phyloP scores from a whole-genome alignment of 495 filamentous ascomycete species.

The Aspergillus hancockii region DNA sequence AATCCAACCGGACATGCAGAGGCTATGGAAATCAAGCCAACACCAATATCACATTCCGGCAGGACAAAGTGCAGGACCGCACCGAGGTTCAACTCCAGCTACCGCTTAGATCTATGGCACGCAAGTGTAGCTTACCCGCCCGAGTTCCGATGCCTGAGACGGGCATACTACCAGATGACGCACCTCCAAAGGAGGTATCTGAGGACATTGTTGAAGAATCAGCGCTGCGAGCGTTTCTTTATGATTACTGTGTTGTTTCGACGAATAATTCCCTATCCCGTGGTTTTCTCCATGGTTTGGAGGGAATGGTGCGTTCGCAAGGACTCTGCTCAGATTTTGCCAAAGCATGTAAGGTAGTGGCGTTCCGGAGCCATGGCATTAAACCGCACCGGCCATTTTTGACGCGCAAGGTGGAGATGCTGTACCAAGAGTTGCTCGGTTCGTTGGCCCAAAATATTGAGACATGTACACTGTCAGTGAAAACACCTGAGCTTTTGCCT shows the following conservation, averaged over 20 bases:
- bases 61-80: too few species aligned
- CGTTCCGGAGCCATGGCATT: slow-evolving; percentile 29
- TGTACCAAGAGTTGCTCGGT: slow-evolving; percentile 30
- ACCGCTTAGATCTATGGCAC: too few species aligned
- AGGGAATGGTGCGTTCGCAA: slow-evolving; percentile 19
- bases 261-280: slow-evolving; percentile 23
- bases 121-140: too few species aligned
- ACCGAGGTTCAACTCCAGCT: too few species aligned
- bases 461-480: slow-evolving; percentile 1
- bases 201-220: neutral
- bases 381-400: slow-evolving; percentile 25
- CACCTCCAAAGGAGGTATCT: too few species aligned
- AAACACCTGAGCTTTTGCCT: slow-evolving; percentile 21
- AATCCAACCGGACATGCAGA: too few species aligned
- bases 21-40: too few species aligned
- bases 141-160: too few species aligned
- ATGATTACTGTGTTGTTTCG: slow-evolving; percentile 30
- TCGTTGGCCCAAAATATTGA: slow-evolving; percentile 24
- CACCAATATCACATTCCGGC: too few species aligned
- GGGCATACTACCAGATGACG: too few species aligned
- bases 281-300: slow-evolving; percentile 31
- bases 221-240: slow-evolving; percentile 33
- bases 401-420: slow-evolving; percentile 18
- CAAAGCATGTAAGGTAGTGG: slow-evolving; percentile 30
- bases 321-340: slow-evolving; percentile 26